phyloP scores from a whole-genome alignment of 2,329 filamentous ascomycete species.

The Helotiales sp. region DNA sequence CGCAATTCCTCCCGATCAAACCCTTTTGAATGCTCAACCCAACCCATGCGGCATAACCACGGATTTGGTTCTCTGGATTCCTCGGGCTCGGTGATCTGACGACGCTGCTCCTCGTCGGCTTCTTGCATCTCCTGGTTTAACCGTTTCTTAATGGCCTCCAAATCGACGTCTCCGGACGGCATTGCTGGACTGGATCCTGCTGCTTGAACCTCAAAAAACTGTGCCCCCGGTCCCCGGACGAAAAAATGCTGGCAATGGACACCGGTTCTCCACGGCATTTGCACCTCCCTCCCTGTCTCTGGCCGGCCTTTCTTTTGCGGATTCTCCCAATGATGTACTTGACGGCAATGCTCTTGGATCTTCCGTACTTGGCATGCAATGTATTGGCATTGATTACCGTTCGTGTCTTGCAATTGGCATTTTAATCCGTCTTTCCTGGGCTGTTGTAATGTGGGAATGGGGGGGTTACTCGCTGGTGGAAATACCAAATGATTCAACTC shows the following conservation, averaged over 20 bases:
- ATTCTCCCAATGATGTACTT: not conserved
- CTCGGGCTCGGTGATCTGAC: not conserved
- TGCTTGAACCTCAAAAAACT: not conserved
- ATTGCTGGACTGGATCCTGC: not conserved
- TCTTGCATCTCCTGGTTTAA: not conserved
- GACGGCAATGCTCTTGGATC: not conserved
- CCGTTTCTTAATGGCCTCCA: not conserved
- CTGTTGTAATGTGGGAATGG: no score
- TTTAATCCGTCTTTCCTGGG: no score
- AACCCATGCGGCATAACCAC: conserved; percentile 2
- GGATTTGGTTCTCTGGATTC: not conserved
- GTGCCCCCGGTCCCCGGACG: not conserved
- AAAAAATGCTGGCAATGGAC: not conserved
- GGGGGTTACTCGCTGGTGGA: no score
- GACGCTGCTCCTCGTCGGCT: not conserved
- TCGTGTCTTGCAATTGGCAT: no score
- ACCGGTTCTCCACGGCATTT: not conserved
- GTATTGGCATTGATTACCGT: no score
- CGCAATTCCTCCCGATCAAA: conserved; percentile 11
- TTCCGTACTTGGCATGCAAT: not conserved
- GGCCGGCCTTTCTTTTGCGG: no score
- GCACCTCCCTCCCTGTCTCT: not conserved
- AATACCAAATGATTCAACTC: not conserved
- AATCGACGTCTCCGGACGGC: not conserved
- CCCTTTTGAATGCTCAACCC: not conserved